Evolutionary conservation across 768 basidiomycete genomes (phyloP), one percentile per base, ranked within the genome.

Genomic region (Pulveroboletus sp.): DNA sequence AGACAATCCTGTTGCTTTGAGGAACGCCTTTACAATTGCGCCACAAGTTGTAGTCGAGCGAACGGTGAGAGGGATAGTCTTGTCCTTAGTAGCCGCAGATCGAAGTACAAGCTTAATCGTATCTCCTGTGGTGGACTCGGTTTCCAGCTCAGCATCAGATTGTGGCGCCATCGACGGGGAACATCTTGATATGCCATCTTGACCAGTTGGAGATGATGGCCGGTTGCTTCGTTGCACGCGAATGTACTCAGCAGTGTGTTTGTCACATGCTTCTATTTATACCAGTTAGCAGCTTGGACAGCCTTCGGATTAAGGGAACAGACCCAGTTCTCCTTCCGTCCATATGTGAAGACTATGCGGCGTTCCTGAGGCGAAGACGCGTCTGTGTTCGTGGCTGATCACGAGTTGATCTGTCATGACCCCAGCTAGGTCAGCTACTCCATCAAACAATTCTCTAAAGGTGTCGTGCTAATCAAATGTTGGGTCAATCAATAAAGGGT

Each of bases 41-140:
- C 82, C 83, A 49, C 88, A 89, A 47, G 78, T 89, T 17, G 89
- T 88, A 17, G 83, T 84, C 7, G 80, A 76, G 7, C 86, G 83
- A 6, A 90, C 89, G 3, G 76, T 83, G 30, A 92, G 72, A 1
- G 76, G 73, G 41, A 90, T 74, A 35, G 79, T 76, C 49, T 78
- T 82, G 15, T 70, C 65, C 31, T 69, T 71, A 10, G 73, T 75
- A 17, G 66, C 51, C 9, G 69, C 68, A 2, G 86, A 86, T 15
- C 85, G 85, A 9, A 91, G 62, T 35, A 77, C 71, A 26, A 91
- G 72, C 54, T 81, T 86, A 69, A 90, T 78, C 28, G 73, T 84
- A 49, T 81, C 78, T 40, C 56, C 65, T 28, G 62, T 65, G 14
- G 60, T 60, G 26, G 63, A 61, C 42, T 74, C 77, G 18, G 75